Evolutionary conservation across 2,329 filamentous ascomycete genomes (phyloP), one percentile per base, ranked within the genome.

Genomic region (Fusarium neocosmosporiellum): DNA sequence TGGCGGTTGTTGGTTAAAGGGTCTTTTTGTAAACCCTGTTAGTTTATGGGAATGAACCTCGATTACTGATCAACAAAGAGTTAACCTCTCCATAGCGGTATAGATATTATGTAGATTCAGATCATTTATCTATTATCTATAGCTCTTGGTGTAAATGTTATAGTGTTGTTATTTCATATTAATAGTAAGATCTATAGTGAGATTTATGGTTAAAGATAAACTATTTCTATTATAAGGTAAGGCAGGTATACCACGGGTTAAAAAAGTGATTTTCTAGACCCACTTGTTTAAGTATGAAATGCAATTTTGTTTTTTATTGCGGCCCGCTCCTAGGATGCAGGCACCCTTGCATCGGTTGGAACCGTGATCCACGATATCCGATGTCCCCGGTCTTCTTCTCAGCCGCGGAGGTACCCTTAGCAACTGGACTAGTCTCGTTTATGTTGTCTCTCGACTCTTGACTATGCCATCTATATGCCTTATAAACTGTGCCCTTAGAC

Each of bases 401-500:
- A 39, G 27, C 27, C 27, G 7, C 27, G 27, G 27, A 27, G n/a
- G 37, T 39, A 39, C 37, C 37, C 1, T 39, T 13, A 39, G 10
- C 9, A 39, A 39, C 37, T 39, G 37, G 37, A 39, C 37, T 39
- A 39, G 37, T 39, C 37, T 39, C 37, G 37, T 39, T 39, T 39
- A 20, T 39, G n/a, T 39, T 20, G 10, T 39, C n/a, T 39, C 37
- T 39, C n/a, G n/a, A 18, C 22, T 20, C 55, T 39, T 59, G 14
- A 39, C 55, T 16, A 27, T 41, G 55, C 34, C 22, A 59, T 39
- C 37, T 10, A 39, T 39, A 62, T 62, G 59, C n/a, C 46, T 41
- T 54, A 54, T 62, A 62, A 39, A 62, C 59, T 7, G 33, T 62
- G 46, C 31, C 59, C 31, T 62, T n/a, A 39, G 33, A 62, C 37